Percentiles rank a stretch among this genome's conserved stretches.
Conservation (phyloP, 2,329 filamentous ascomycete species). For the Coleophoma cylindrospora region DNA sequence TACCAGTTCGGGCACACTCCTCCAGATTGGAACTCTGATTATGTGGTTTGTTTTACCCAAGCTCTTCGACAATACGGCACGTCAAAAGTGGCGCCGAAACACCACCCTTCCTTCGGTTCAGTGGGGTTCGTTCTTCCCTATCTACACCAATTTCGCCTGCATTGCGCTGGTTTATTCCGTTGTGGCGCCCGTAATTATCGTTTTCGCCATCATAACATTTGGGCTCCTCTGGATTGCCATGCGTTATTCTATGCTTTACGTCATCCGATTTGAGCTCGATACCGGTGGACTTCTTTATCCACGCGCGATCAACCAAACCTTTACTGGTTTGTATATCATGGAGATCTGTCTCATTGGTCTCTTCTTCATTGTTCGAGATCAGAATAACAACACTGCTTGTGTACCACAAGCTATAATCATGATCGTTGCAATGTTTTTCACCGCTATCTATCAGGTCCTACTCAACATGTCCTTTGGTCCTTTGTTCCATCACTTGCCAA, state of each 20-base stretch:
- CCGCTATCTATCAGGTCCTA: conserved; percentile 70
- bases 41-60: conserved; percentile 79
- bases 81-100: conserved; percentile 81
- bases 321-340: conserved; percentile 93
- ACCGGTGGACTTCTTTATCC: conserved; percentile 92
- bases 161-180: conserved; percentile 88
- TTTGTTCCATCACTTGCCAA: conserved; percentile 82
- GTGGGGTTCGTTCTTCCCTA: conserved; percentile 93
- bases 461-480: conserved; percentile 82
- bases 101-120: conserved; percentile 71
- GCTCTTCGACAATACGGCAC: conserved; percentile 75
- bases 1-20: conserved; percentile 80
- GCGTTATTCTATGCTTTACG: conserved; percentile 94
- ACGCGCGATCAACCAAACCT: conserved; percentile 88
- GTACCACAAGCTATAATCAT: conserved; percentile 78
- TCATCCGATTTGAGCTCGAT: conserved; percentile 83
- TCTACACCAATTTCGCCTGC: conserved; percentile 94
- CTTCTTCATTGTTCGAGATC: conserved; percentile 72
- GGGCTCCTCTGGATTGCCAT: conserved; percentile 89
- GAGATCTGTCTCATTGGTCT: conserved; percentile 84
- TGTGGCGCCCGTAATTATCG: conserved; percentile 81
- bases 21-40: conserved; percentile 76
- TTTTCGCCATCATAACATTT: conserved; percentile 94
- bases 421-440: conserved; percentile 69
- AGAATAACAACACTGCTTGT: conserved; percentile 50